phyloP scores from a whole-genome alignment of 371 early-diverging fungal genomes.

The Vittaforma corneae region DNA sequence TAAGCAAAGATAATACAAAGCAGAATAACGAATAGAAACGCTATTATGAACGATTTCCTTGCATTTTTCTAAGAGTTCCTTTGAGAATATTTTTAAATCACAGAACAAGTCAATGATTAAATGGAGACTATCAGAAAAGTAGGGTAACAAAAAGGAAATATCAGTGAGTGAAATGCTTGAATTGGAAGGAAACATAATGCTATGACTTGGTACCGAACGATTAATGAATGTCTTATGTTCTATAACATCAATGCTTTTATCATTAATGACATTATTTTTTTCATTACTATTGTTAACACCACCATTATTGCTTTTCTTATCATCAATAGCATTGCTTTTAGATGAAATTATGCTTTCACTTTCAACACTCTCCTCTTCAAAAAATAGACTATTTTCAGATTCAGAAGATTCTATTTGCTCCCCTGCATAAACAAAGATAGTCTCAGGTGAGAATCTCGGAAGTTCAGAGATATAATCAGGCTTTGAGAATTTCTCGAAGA shows the following conservation, averaged over 20 bases:
- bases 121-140: background rate
- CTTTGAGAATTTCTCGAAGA: too few relatives aligned
- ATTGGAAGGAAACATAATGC: too few relatives aligned
- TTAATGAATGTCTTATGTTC: background rate
- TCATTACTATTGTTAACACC: constrained; percentile 1
- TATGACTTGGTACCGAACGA: too few relatives aligned
- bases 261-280: background rate
- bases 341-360: background rate
- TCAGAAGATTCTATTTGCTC: too few relatives aligned
- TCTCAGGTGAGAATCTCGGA: too few relatives aligned
- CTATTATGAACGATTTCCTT: background rate
- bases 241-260: background rate
- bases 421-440: too few relatives aligned
- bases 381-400: too few relatives aligned
- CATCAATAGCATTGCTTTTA: background rate
- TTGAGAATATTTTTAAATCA: background rate
- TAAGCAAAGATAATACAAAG: constrained; percentile 13
- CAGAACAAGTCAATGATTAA: constrained; percentile 2
- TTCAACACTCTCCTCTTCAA: background rate
- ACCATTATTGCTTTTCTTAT: constrained; percentile 3
- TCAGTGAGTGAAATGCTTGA: too few relatives aligned
- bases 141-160: too few relatives aligned
- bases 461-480: too few relatives aligned
- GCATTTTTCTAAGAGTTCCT: background rate
- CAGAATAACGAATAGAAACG: background rate